phyloP scores from a whole-genome alignment of 805 yeast genomes.

The Yamadazyma sp. region DNA sequence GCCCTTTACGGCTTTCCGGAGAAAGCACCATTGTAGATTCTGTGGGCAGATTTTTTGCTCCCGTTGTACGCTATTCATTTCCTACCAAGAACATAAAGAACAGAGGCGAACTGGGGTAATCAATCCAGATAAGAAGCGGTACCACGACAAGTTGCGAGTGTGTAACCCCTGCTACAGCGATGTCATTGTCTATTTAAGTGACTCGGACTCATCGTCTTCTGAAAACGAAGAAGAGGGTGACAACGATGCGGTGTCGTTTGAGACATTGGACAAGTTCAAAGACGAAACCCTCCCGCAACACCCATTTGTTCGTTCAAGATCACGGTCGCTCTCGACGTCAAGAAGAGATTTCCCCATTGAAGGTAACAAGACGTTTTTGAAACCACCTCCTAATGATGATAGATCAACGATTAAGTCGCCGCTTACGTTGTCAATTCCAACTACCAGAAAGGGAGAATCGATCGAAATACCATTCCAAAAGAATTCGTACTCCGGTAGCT shows the following conservation, averaged over 20 bases:
- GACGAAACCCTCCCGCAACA: slow-evolving; percentile 26
- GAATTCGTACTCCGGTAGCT: not conserved
- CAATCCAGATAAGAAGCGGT: slow-evolving; percentile 41
- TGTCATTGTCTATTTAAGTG: slow-evolving; percentile 68
- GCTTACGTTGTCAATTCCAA: slow-evolving; percentile 71
- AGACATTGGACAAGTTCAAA: slow-evolving; percentile 15
- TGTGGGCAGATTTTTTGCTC: slow-evolving; percentile 96
- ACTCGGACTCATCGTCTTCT: slow-evolving; percentile 49
- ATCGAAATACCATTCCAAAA: slow-evolving; percentile 57
- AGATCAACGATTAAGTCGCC: slow-evolving; percentile 23
- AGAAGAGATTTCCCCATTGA: slow-evolving; percentile 7
- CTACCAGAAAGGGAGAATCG: slow-evolving; percentile 76
- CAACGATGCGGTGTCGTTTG: slow-evolving; percentile 17
- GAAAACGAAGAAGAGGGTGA: slow-evolving; percentile 33
- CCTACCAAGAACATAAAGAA: slow-evolving; percentile 52
- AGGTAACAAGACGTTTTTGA: slow-evolving; percentile 6
- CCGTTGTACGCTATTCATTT: slow-evolving; percentile 70
- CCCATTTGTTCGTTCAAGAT: slow-evolving; percentile 29
- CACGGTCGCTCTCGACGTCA: slow-evolving; percentile 19
- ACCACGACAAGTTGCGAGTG: slow-evolving; percentile 68
- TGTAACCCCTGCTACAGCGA: slow-evolving; percentile 76
- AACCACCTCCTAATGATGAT: slow-evolving; percentile 5
- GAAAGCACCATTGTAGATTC: slow-evolving; percentile 92
- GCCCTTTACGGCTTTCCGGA: slow-evolving; percentile 77
- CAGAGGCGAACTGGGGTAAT: slow-evolving; percentile 25